Base-by-base conservation (phyloP, 805 yeast genomes). In the Wickerhamomyces tratensis region DNA sequence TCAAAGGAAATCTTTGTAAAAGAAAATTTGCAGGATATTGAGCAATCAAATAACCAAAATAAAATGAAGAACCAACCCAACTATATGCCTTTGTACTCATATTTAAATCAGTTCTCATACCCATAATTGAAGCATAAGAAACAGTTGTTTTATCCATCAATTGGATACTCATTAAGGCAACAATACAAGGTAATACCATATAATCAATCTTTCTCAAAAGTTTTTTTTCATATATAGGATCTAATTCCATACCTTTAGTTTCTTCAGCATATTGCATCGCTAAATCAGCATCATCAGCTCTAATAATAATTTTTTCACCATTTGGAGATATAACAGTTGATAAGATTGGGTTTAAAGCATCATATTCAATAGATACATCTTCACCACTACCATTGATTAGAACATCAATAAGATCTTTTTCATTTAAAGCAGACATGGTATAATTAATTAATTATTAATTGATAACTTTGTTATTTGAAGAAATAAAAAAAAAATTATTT, bases 1-100 rank as follows among this genome's bases (percentile, higher is more conserved):
- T 61, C 20, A 69, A 56, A 14, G 75, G 72, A 39, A 68, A 58
- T 46, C 56, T 54, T 52, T 71, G 72, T 48, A 77, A 58, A 46
- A 49, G 53, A 27, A 54, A 49, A 12, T 62, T 56, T 4, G 74
- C 67, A 7, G 78, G 78, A 39, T 62, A 64, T 41, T 68, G 71
- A 44, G 69, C 72, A 7, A 60, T 61, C 45, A 76, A 51, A 51
- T 74, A 75, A 0, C 73, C 76, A 31, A 70, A 55, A 48, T 71
- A 71, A 43, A 71, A 72, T 5, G 67, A 56, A 25, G 69, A 58
- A 1, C 72, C 71, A 11, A 64, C 61, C 74, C 76, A 70, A 50
- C 47, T 9, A 52, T 71, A 63, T 59, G 46, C 48, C 36, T 51
- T 60, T 42, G 71, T 75, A 39, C 45, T 46, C 72, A 72, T 72